Evolutionary conservation across 306 rosid species (phyloP).

Genomic region (Malus sieversii): DNA sequence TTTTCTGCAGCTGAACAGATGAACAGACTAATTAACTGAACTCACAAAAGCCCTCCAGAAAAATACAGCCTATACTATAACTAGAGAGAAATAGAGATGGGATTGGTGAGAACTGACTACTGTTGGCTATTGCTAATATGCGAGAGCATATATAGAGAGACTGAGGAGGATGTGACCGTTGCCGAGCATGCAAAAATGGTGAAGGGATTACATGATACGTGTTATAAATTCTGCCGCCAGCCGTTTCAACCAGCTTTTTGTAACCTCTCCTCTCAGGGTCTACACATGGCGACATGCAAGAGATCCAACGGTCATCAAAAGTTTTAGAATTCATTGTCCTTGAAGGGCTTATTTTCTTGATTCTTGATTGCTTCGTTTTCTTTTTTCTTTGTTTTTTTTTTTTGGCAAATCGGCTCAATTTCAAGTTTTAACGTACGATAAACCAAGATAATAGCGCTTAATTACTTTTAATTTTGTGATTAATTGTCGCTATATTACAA

Average conservation of each 20-base stretch:
- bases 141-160: slow-evolving; percentile 11
- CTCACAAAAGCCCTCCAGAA: background rate
- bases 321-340: background rate
- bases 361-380: background rate
- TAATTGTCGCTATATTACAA: background rate
- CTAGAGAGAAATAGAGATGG: background rate
- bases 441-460: background rate
- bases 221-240: background rate
- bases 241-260: slow-evolving; percentile 13
- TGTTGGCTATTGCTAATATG: background rate
- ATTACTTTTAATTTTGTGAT: background rate
- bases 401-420: background rate
- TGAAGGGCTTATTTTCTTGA: background rate
- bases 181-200: slow-evolving; percentile 16
- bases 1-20: background rate
- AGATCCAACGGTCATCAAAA: slow-evolving; percentile 18
- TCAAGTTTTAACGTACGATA: background rate
- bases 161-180: slow-evolving; percentile 29
- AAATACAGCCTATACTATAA: background rate
- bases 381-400: background rate
- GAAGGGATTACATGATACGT: background rate
- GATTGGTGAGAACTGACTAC: background rate
- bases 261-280: background rate
- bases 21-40: background rate
- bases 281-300: slow-evolving; percentile 28